Conservation (phyloP, 2,329 filamentous ascomycete species). For the Exophiala bonariae region DNA sequence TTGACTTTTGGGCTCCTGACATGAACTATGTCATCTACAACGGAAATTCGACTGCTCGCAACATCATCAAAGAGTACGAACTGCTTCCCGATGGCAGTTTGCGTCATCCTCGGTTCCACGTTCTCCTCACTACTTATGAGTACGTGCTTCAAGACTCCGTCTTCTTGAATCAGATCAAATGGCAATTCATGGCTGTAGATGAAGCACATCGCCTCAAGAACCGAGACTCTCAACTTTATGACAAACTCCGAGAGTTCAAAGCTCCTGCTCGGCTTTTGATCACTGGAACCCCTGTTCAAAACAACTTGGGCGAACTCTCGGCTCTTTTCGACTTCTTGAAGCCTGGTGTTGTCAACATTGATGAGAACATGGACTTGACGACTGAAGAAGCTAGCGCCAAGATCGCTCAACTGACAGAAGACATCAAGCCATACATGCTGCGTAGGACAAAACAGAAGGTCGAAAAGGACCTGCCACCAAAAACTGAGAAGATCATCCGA, state of each 20-base stretch:
- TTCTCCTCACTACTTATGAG: conserved; percentile 96
- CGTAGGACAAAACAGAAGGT: conserved; percentile 96
- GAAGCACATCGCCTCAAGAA: conserved; percentile 98
- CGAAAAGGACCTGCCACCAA: conserved; percentile 91
- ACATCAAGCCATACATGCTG: conserved; percentile 91
- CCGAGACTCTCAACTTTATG: conserved; percentile 88
- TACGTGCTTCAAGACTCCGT: conserved; percentile 85
- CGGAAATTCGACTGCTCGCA: conserved; percentile 81
- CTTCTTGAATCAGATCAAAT: conserved; percentile 87
- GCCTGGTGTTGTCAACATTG: conserved; percentile 87
- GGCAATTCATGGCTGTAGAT: conserved; percentile 95
- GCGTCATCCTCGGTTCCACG: conserved; percentile 91
- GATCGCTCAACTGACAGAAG: conserved; percentile 77
- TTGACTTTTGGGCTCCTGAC: conserved; percentile 93
- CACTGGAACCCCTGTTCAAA: conserved; percentile 95
- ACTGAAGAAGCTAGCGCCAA: conserved; percentile 83
- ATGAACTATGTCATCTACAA: conserved; percentile 97
- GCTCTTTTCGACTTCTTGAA: conserved; percentile 95
- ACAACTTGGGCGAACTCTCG: conserved; percentile 88
- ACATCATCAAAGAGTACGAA: conserved; percentile 87
- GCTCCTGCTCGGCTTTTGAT: conserved; percentile 88
- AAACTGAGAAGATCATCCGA: conserved; percentile 98
- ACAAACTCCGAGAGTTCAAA: conserved; percentile 80
- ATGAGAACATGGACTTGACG: conserved; percentile 84
- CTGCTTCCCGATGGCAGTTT: conserved; percentile 82